These are phyloP conservation scores for Ogataea henricii DNA, from an alignment of 805 yeast genomes.

Conservation along the genomic window DNA sequence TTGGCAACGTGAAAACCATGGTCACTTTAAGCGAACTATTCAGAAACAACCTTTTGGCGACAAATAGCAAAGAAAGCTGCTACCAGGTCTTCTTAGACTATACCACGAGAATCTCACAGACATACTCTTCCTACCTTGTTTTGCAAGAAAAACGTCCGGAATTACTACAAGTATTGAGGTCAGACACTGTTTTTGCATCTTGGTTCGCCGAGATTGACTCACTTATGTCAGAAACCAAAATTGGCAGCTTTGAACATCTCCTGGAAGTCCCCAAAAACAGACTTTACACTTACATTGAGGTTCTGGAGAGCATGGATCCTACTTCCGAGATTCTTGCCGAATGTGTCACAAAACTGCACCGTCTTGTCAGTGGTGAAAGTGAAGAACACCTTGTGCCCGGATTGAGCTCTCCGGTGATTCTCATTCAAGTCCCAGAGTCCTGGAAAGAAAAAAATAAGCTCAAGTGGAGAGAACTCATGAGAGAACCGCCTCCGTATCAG, in stretches of 20 bases:
- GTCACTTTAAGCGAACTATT: constrained; percentile 39
- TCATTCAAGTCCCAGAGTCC: constrained; percentile 21
- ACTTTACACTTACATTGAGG: constrained; percentile 1
- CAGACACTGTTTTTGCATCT: constrained; percentile 10
- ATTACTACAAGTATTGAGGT: constrained; percentile 3
- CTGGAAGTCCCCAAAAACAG: constrained; percentile 12
- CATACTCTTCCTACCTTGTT: constrained; percentile 29
- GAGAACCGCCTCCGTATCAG: constrained; percentile 22
- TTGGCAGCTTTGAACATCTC: constrained; percentile 6
- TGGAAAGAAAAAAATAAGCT: constrained; percentile 27
- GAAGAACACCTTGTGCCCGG: not conserved
- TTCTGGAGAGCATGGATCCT: constrained; percentile 9
- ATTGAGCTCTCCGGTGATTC: constrained; percentile 14
- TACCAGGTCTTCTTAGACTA: constrained; percentile 22
- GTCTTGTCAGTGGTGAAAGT: not conserved
- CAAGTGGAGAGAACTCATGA: constrained; percentile 25
- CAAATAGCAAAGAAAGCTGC: constrained; percentile 7
- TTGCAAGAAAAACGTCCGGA: constrained; percentile 11
- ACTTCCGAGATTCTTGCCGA: constrained; percentile 1
- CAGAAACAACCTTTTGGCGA: constrained; percentile 11
- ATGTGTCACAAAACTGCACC: constrained; percentile 4
- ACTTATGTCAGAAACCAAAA: not conserved
- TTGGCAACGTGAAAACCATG: constrained; percentile 46
- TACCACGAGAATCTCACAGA: constrained; percentile 25
- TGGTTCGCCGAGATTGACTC: constrained; percentile 19